Base-by-base conservation (phyloP, 2,329 filamentous ascomycete species). In the Gaeumannomyces sp. region DNA sequence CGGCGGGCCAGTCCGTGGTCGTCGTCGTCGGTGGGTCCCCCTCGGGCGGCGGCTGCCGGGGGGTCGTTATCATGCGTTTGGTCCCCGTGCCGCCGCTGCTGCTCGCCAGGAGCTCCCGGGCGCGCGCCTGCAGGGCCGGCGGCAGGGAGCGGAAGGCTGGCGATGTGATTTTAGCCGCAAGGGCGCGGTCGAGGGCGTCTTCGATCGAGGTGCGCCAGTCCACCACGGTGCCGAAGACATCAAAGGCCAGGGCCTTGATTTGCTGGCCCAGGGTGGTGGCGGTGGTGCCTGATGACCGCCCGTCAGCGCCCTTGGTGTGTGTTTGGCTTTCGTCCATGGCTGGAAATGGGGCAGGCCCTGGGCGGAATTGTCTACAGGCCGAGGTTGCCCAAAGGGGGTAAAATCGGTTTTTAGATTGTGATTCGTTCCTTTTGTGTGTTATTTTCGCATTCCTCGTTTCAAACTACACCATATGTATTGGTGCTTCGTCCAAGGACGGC, bases 171-270 rank as follows among this genome's bases (percentile, higher is more conserved):
- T 84, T 83, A 65, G 78, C 74, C 33, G 76, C 72, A 19, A 85
- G 82, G 56, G 81, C 80, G 14, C 79, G 72, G 29, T 76, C 73
- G 61, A 95, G 82, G 64, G 85, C 84, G 11, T 81, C 77, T 19
- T 81, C 84, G 27, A 95, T 85, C 2, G 86, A 85, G 56, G 79
- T 80, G 65, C 90, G 88, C 90, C 91, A 94, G 78, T 94, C 83
- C 60, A 95, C 91, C 68, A 89, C 86, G 1, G 92, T 95, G 69
- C 90, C 90, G 74, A 93, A 93, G 70, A 92, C 84, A 76, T 93
- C 90, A 72, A 92, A 92, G 64, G 88, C 81, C 45, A 93, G 78
- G 10, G 84, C 89, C 69, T 86, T 85, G 68, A 85, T 70, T 25
- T 53, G 19, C 8, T 22, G 22, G 22, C 45, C 22, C 8, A 53